These are phyloP conservation scores for Heracleum sosnowskyi DNA, from an alignment of 129 eudicot species.

Conservation along the genomic window DNA sequence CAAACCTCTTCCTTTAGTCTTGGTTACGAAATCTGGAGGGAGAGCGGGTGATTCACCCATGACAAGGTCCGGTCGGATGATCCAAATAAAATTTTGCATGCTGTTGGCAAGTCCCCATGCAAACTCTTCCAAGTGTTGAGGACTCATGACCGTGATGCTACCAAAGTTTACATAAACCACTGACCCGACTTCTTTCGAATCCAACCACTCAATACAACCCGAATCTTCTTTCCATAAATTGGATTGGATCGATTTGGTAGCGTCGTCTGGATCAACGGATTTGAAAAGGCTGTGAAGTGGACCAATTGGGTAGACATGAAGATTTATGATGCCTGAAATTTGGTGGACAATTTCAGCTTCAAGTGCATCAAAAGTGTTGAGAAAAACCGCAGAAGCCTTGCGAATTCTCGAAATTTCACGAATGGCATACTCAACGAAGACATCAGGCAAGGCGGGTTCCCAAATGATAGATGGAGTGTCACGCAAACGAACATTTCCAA, in stretches of 20 bases:
- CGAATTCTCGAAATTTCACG: neutral
- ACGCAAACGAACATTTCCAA: neutral
- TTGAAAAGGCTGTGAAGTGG: neutral
- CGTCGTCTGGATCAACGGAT: neutral
- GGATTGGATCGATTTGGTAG: neutral
- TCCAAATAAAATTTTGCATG: neutral
- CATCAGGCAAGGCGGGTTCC: neutral
- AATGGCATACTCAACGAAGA: neutral
- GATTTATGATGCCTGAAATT: neutral
- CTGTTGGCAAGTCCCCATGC: constrained; percentile 9
- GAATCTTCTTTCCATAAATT: constrained; percentile 2
- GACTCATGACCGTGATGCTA: constrained; percentile 3
- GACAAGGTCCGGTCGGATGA: neutral
- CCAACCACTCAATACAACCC: neutral
- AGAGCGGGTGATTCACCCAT: neutral
- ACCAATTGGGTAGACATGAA: neutral
- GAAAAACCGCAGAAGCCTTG: neutral
- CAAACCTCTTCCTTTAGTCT: neutral
- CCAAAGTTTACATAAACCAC: neutral
- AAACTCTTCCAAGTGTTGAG: neutral
- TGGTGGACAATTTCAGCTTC: neutral
- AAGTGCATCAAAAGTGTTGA: neutral
- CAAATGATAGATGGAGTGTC: neutral
- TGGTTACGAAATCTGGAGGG: neutral
- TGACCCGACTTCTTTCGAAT: neutral